Conservation (phyloP, 2,329 filamentous ascomycete species). For the Lecanicillium sp. region DNA sequence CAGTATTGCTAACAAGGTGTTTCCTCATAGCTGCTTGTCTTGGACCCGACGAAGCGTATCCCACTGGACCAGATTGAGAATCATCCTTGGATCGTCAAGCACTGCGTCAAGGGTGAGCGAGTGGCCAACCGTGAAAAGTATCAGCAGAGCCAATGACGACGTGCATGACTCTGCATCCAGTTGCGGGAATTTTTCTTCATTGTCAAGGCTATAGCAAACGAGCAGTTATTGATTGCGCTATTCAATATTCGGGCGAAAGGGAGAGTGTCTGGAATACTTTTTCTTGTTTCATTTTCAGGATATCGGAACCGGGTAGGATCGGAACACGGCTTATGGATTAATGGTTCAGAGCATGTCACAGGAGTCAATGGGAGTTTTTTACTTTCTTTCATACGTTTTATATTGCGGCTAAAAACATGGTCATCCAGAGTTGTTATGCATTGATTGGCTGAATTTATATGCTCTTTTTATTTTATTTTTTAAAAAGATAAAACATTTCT, state of each 20-base stretch:
- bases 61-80: slow-evolving; percentile 78
- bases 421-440: too few species aligned
- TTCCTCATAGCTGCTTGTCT: slow-evolving; percentile 62
- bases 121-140: slow-evolving; percentile 41
- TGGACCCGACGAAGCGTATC: slow-evolving; percentile 90
- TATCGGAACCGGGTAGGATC: background rate
- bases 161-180: too few species aligned
- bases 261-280: background rate
- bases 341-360: too few species aligned
- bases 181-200: background rate
- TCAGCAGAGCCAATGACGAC: too few species aligned
- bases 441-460: too few species aligned
- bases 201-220: background rate
- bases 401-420: too few species aligned
- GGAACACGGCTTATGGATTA: too few species aligned
- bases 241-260: too few species aligned
- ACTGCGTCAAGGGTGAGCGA: slow-evolving; percentile 64
- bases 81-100: slow-evolving; percentile 96
- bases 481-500: slow-evolving; percentile 6
- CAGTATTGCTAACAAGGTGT: background rate
- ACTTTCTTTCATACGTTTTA: too few species aligned
- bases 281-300: background rate
- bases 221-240: background rate
- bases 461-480: slow-evolving; percentile 4
- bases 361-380: too few species aligned